phyloP scores from a whole-genome alignment of 768 basidiomycete genomes.

The Amanita jacksonii region DNA sequence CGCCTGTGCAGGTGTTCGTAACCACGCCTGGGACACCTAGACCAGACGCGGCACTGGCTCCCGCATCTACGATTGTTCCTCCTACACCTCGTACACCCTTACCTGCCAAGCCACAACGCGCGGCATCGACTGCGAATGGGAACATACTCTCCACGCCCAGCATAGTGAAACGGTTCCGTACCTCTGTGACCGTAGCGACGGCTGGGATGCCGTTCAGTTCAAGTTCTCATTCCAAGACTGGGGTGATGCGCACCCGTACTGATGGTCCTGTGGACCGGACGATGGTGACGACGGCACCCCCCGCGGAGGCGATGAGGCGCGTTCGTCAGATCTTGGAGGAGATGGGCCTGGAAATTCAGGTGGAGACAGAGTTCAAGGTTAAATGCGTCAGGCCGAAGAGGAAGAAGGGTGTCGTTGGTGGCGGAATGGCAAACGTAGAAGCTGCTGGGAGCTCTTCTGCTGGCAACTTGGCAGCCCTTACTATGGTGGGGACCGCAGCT shows the following conservation, averaged over 20 bases:
- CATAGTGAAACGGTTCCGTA: constrained; percentile 38
- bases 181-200: constrained; percentile 31
- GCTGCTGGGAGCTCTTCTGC: constrained; percentile 18
- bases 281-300: constrained; percentile 75
- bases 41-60: no score
- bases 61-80: constrained; percentile 13
- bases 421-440: constrained; percentile 22
- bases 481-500: constrained; percentile 72
- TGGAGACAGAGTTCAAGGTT: constrained; percentile 88
- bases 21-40: constrained; percentile 25
- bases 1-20: constrained; percentile 30
- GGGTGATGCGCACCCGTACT: constrained; percentile 70
- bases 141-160: constrained; percentile 32
- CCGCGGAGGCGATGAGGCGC: constrained; percentile 83
- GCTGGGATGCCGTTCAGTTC: constrained; percentile 20
- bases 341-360: constrained; percentile 86
- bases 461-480: constrained; percentile 54
- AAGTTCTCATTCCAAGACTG: constrained; percentile 24
- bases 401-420: constrained; percentile 44
- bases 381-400: constrained; percentile 75
- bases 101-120: constrained; percentile 31
- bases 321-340: constrained; percentile 69
- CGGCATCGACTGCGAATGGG: constrained; percentile 34
- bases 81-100: constrained; percentile 15
- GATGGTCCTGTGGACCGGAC: constrained; percentile 81